A percentile compares a stretch with the other conserved stretches of the same genome.
Evolutionary conservation across 106 monocot species (phyloP).

Genomic region (Dendrobium huoshanense): DNA sequence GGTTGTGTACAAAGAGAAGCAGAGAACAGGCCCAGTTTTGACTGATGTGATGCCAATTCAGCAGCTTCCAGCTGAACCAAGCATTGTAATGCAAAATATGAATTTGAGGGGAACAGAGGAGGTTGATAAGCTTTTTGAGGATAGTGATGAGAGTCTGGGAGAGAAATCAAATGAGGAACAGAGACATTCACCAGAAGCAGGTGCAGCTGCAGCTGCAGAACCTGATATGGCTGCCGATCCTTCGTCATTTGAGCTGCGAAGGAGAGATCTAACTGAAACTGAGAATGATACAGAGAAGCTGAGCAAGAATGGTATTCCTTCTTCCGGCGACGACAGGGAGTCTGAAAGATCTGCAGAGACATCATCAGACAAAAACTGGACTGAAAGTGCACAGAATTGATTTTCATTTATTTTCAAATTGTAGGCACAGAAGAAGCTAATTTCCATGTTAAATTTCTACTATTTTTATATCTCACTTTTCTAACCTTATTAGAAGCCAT

Average conservation of each 20-base stretch:
- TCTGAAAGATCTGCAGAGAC: background rate
- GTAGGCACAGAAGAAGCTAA: background rate
- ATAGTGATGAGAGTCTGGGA: slow-evolving; percentile 34
- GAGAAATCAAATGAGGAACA: slow-evolving; percentile 33
- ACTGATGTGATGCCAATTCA: slow-evolving; percentile 57
- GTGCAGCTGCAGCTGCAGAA: slow-evolving; percentile 2
- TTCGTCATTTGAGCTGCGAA: slow-evolving; percentile 38
- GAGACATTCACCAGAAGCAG: slow-evolving; percentile 25
- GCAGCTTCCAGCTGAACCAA: slow-evolving; percentile 35
- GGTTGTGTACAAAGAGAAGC: slow-evolving; percentile 55
- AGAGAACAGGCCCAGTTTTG: slow-evolving; percentile 28
- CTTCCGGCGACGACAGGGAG: background rate
- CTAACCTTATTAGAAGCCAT: background rate
- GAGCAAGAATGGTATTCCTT: background rate
- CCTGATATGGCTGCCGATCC: slow-evolving; percentile 12
- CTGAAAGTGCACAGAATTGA: background rate
- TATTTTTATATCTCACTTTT: background rate
- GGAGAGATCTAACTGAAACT: slow-evolving; percentile 21
- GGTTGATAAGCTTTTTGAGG: slow-evolving; percentile 20
- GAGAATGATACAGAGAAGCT: background rate
- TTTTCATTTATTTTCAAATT: background rate
- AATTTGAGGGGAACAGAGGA: slow-evolving; percentile 25
- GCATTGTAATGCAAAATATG: background rate
- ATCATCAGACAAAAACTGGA: background rate
- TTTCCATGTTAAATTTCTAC: background rate